Evolutionary conservation across 225 moss, liverwort and hornwort species (phyloP).

Genomic region (Rhytidiadelphus loreus): DNA sequence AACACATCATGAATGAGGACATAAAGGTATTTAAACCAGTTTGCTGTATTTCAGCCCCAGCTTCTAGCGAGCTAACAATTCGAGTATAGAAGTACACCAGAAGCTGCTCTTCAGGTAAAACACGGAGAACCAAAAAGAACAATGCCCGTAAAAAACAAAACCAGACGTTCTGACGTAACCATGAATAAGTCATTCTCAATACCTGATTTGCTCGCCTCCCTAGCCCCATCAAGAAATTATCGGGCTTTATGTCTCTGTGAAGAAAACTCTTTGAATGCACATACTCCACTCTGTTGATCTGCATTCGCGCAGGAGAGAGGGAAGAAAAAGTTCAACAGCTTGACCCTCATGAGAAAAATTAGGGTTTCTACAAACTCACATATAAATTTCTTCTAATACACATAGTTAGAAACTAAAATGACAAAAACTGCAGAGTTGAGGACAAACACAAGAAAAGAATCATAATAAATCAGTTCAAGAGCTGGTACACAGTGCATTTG

Average conservation of each 20-base stretch:
- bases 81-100: not conserved
- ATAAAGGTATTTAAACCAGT: not conserved
- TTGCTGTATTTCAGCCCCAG: not conserved
- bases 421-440: not conserved
- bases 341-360: not conserved
- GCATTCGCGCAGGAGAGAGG: not conserved
- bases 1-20: not conserved
- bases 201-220: constrained; percentile 38
- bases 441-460: not conserved
- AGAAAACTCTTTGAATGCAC: constrained; percentile 40
- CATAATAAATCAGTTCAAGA: not conserved
- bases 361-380: not conserved
- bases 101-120: not conserved
- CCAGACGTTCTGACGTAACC: not conserved
- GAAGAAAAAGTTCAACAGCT: not conserved
- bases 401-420: not conserved
- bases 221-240: constrained; percentile 49
- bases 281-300: constrained; percentile 46
- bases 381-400: not conserved
- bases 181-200: not conserved
- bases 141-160: not conserved
- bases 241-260: constrained; percentile 45
- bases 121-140: not conserved
- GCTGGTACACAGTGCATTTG: not conserved
- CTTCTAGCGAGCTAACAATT: not conserved